Percentiles rank a stretch among this genome's conserved stretches.
Conservation (phyloP, 371 early-diverging fungal species). For the Zancudomyces culisetae region DNA sequence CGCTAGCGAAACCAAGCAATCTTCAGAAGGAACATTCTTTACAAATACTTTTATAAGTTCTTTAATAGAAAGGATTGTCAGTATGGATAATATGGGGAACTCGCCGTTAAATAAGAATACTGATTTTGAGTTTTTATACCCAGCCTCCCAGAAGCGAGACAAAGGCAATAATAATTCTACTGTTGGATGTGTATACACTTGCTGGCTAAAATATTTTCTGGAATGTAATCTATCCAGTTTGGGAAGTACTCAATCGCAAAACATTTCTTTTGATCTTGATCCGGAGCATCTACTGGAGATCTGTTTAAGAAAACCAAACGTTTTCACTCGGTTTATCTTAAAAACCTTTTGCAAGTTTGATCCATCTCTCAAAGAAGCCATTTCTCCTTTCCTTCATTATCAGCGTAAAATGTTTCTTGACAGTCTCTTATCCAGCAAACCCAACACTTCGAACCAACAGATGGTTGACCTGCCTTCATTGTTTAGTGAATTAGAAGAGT, state of each 20-base stretch:
- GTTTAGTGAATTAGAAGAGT: no score
- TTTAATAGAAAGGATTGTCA: neutral
- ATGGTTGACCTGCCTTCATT: no score
- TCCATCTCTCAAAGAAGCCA: slow-evolving; percentile 8
- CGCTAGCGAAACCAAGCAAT: no score
- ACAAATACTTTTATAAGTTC: neutral
- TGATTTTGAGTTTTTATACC: slow-evolving; percentile 7
- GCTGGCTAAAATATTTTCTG: slow-evolving; percentile 14
- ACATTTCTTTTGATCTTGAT: no score
- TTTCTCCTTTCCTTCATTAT: slow-evolving; percentile 18
- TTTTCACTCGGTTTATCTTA: slow-evolving; percentile 15
- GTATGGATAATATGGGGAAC: neutral
- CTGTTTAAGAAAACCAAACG: slow-evolving; percentile 17
- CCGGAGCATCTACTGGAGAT: slow-evolving; percentile 14
- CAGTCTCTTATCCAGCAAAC: no score
- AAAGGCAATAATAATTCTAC: slow-evolving; percentile 3
- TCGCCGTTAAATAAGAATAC: neutral
- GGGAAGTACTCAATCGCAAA: neutral
- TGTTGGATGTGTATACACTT: slow-evolving; percentile 13
- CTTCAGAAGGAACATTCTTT: neutral
- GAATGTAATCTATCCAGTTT: no score
- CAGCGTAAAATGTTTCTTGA: slow-evolving; percentile 14
- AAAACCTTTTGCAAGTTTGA: slow-evolving; percentile 10
- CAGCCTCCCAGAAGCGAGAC: slow-evolving; percentile 4
- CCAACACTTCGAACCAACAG: no score